Conservation (phyloP, 163 green algal species). For the Scenedesmus sp. region DNA sequence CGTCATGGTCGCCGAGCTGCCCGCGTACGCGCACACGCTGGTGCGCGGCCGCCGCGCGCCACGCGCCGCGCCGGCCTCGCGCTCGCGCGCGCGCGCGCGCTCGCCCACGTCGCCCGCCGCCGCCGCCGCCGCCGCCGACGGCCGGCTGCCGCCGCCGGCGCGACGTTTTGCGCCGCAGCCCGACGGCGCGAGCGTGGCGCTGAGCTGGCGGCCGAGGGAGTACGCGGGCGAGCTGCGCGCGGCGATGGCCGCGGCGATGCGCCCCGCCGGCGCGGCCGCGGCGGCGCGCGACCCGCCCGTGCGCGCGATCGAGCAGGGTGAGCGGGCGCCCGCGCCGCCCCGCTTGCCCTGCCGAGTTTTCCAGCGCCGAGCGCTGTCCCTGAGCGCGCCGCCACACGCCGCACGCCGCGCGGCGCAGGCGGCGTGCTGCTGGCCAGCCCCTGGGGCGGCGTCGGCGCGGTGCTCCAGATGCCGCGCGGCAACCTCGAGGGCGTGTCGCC, state of each 20-base stretch:
- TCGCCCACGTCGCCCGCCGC: too few species aligned
- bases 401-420: too few species aligned
- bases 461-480: slow-evolving; percentile 91
- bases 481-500: slow-evolving; percentile 91
- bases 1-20: slow-evolving; percentile 33
- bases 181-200: too few species aligned
- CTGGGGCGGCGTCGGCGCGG: slow-evolving; percentile 35
- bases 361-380: too few species aligned
- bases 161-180: too few species aligned
- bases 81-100: not conserved
- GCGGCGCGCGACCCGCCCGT: slow-evolving; percentile 57
- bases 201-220: slow-evolving; percentile 43
- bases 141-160: slow-evolving; percentile 1
- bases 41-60: not conserved
- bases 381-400: too few species aligned
- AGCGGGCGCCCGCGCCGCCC: too few species aligned
- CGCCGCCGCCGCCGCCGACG: not conserved
- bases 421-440: slow-evolving; percentile 67
- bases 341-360: too few species aligned
- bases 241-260: slow-evolving; percentile 72
- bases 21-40: slow-evolving; percentile 17
- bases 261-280: slow-evolving; percentile 52
- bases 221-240: slow-evolving; percentile 48
- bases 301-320: slow-evolving; percentile 71
- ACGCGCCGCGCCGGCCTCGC: not conserved